Base-by-base conservation (phyloP, 176 grass and related monocot genomes). In the Echinochloa phyllopogon region DNA sequence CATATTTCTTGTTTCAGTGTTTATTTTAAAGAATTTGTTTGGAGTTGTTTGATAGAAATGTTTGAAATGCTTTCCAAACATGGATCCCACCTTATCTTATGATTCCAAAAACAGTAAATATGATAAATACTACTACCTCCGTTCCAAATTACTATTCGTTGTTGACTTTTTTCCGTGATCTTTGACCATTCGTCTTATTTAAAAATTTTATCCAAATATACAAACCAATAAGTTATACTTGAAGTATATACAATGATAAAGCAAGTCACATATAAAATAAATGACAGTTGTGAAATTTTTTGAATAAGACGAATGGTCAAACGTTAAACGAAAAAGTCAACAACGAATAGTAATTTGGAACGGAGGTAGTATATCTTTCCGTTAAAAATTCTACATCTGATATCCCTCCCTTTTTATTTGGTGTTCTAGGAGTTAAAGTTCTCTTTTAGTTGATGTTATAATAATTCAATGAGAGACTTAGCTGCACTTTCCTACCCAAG, bases 21-120 rank as follows among this genome's bases (percentile, higher is more conserved):
- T 83, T 82, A 50, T 73, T 72, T 72, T 73, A 55, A 64, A 86
- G 11, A 20, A 49, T 86, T 89, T 86, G 13, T 78, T 86, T 90
- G 12, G 15, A 57, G 39, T 48, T 69, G 41, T 83, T 65, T n/a
- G 57, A 29, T 60, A 79, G 33, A 65, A 72, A 78, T 43, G 2
- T 74, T 56, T 66, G 12, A 85, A 60, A 27, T 86, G 43, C 82
- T 59, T 47, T 83, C 48, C 52, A 21, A 57, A 57, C 25, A 47
- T 63, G 15, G 36, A 73, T 73, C 38, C 24, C 68, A 84, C 25
- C 13, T 88, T 62, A 82, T 57, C 17, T 78, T 88, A 20, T 55
- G 43, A 65, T 80, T 63, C 20, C 38, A 5, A 74, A 74, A 66
- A 25, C 50, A 47, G 10, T 6, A 85, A 39, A 42, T 55, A 43